phyloP scores from a whole-genome alignment of 1,284 basidiomycete genomes.

The Pterulicium gracile region DNA sequence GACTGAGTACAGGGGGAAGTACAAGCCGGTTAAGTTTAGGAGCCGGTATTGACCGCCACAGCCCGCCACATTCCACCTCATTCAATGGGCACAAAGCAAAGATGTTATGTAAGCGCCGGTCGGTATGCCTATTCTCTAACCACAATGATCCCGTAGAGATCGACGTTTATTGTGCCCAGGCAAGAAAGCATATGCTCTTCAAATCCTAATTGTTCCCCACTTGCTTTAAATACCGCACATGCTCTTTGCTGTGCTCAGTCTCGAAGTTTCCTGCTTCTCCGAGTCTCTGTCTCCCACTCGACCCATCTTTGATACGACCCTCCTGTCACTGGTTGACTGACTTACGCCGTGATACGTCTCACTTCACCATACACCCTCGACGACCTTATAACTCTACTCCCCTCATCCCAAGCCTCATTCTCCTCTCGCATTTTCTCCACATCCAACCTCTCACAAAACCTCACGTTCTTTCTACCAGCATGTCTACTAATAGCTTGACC shows the following conservation, averaged over 20 bases:
- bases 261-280: neutral
- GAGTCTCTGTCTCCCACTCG: neutral
- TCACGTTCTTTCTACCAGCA: neutral
- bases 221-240: neutral
- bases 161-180: too few relatives aligned
- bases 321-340: constrained; percentile 2
- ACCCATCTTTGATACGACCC: neutral
- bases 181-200: neutral
- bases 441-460: neutral
- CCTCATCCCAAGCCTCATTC: neutral
- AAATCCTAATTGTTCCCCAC: neutral
- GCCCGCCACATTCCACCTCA: too few relatives aligned
- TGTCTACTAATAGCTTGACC: neutral
- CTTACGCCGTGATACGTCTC: constrained; percentile 1
- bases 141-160: too few relatives aligned
- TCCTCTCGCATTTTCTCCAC: neutral
- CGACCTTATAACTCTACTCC: neutral
- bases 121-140: too few relatives aligned
- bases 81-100: too few relatives aligned
- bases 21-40: too few relatives aligned
- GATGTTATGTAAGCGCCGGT: too few relatives aligned
- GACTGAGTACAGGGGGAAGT: too few relatives aligned
- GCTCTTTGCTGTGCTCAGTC: neutral
- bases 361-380: neutral
- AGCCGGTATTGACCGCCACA: too few relatives aligned